These are phyloP conservation scores for Poteriospumella lacustris DNA, from an alignment of 108 stramenopile species.

Conservation along the genomic window DNA sequence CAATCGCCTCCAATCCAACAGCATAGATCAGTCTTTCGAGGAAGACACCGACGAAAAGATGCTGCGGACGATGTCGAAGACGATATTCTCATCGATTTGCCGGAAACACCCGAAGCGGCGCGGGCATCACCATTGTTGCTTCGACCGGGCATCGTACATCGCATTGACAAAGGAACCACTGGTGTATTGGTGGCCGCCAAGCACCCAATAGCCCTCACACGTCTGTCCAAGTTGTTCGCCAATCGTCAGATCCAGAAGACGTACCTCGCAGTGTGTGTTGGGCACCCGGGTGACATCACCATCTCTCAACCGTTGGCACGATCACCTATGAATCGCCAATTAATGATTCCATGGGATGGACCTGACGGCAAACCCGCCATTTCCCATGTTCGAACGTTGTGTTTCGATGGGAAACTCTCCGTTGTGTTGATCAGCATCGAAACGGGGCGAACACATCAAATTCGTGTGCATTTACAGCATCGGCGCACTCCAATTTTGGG, in stretches of 20 bases:
- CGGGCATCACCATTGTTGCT: background rate
- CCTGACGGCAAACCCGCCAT: constrained; percentile 56
- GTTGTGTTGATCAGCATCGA: constrained; percentile 79
- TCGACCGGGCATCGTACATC: constrained; percentile 92
- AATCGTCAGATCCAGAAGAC: constrained; percentile 70
- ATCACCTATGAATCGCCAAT: constrained; percentile 79
- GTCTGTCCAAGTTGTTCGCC: constrained; percentile 75
- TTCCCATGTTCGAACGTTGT: constrained; percentile 66
- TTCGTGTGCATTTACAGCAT: constrained; percentile 76
- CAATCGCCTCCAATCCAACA: background rate
- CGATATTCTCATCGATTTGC: background rate
- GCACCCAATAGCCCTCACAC: constrained; percentile 63
- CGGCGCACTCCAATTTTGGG: constrained; percentile 86
- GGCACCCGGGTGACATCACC: constrained; percentile 41
- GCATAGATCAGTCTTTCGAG: too few relatives aligned
- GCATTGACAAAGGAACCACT: constrained; percentile 88
- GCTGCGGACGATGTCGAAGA: background rate
- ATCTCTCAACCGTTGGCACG: constrained; percentile 90
- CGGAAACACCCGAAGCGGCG: constrained; percentile 13
- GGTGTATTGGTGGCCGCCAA: constrained; percentile 92
- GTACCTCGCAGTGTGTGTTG: constrained; percentile 69
- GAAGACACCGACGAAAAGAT: too few relatives aligned
- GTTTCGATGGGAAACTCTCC: constrained; percentile 80
- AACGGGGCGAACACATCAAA: constrained; percentile 91
- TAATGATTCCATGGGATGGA: constrained; percentile 66